These are phyloP conservation scores for Clarireedia monteithiana DNA, from an alignment of 2,329 filamentous ascomycete species.

Conservation along the genomic window DNA sequence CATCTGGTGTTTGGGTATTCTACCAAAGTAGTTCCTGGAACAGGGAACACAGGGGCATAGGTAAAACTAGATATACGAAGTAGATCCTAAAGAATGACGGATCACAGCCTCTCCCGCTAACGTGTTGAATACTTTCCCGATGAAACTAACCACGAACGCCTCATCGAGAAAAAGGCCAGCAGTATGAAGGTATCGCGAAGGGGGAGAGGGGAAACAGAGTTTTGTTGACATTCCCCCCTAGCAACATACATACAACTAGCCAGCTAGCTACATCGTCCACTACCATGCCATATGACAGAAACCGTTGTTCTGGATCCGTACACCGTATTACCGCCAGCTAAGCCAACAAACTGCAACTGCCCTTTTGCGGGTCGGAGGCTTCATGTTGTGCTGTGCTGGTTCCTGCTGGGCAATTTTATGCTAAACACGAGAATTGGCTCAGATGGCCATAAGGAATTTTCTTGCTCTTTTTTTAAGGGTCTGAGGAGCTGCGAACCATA, in stretches of 20 bases:
- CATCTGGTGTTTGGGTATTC: neutral
- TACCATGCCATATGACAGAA: neutral
- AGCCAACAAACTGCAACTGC: slow-evolving; percentile 4
- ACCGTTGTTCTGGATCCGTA: neutral
- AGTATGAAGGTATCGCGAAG: too few relatives aligned
- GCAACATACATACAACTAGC: too few relatives aligned
- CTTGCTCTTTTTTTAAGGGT: neutral
- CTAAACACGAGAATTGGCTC: neutral
- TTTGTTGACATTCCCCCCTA: neutral
- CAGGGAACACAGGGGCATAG: neutral
- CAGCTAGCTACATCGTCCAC: too few relatives aligned
- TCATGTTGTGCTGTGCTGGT: neutral
- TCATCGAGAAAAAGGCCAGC: too few relatives aligned
- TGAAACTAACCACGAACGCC: too few relatives aligned
- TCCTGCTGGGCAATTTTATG: neutral
- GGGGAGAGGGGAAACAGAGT: too few relatives aligned
- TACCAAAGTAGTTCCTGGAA: slow-evolving; percentile 2
- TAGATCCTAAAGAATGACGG: too few relatives aligned
- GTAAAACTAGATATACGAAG: too few relatives aligned
- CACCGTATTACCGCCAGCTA: slow-evolving; percentile 6
- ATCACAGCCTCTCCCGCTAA: too few relatives aligned
- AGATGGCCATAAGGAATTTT: neutral
- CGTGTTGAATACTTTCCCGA: too few relatives aligned
- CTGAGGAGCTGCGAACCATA: neutral
- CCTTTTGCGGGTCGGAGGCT: slow-evolving; percentile 1